Percentiles rank a stretch among this genome's conserved stretches.
Evolutionary conservation across 1,139 yeast species (phyloP).

Genomic region (Magnusiomyces tetraspermus): DNA sequence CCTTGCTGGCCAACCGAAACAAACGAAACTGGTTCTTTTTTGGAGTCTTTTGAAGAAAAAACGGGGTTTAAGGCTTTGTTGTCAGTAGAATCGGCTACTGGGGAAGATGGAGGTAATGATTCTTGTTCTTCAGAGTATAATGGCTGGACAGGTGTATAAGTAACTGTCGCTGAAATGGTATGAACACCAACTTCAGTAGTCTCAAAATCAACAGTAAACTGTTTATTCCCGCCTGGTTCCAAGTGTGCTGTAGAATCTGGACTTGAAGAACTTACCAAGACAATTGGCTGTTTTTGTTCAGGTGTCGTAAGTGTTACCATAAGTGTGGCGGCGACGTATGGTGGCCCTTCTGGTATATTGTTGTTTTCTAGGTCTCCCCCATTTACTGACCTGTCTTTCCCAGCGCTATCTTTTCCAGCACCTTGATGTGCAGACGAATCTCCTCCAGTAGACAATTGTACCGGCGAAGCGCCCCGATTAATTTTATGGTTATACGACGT

Average conservation of each 20-base stretch:
- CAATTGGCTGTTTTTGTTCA: conserved; percentile 13
- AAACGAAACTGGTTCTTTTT: background rate
- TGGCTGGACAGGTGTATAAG: conserved; percentile 16
- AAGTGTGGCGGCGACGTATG: conserved; percentile 5
- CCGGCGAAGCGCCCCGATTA: background rate
- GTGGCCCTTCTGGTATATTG: background rate
- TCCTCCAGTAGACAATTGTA: conserved; percentile 6
- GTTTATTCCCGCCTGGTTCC: conserved; percentile 16
- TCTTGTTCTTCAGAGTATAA: background rate
- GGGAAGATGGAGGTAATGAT: too few species aligned
- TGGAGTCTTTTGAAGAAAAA: background rate
- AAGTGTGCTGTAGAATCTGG: conserved; percentile 17
- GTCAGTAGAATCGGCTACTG: background rate
- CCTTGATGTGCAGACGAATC: background rate
- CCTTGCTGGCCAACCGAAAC: conserved; percentile 4
- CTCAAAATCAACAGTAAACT: conserved; percentile 24
- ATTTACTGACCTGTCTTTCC: too few species aligned
- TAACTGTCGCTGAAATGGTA: conserved; percentile 23
- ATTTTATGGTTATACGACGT: background rate
- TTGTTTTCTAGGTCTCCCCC: background rate
- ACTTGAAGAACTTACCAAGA: conserved; percentile 14
- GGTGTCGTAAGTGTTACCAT: conserved; percentile 13
- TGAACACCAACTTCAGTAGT: conserved; percentile 27
- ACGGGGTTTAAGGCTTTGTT: background rate
- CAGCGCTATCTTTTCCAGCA: background rate